Conservation (phyloP, 352 stramenopile genomes). For the Plasmopara muralis region DNA sequence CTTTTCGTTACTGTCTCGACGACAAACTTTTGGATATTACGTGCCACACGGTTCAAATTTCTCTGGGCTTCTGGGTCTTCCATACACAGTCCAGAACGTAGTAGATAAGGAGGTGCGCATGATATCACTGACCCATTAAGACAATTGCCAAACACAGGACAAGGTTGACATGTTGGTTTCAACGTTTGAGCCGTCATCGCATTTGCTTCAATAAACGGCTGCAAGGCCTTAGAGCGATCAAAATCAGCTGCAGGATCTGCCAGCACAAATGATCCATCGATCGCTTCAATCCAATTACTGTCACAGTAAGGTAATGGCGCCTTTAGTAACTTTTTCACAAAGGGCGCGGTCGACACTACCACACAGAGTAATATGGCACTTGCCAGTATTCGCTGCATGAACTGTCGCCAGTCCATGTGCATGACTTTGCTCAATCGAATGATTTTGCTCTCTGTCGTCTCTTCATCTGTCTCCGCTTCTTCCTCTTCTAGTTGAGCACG, state of each 20-base stretch:
- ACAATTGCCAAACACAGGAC: conserved; percentile 56
- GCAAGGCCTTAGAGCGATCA: conserved; percentile 40
- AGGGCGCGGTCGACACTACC: conserved; percentile 36
- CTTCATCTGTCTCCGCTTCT: conserved; percentile 42
- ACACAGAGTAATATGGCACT: conserved; percentile 32
- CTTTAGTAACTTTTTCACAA: conserved; percentile 29
- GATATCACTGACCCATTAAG: conserved; percentile 38
- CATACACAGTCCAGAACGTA: conserved; percentile 42
- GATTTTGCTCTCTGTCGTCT: conserved; percentile 40
- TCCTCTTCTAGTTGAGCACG: conserved; percentile 19
- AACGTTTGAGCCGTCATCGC: conserved; percentile 5
- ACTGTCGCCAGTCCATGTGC: conserved; percentile 32
- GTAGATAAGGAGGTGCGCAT: conserved; percentile 41
- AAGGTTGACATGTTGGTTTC: conserved; percentile 33
- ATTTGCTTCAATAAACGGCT: conserved; percentile 33
- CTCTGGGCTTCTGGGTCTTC: conserved; percentile 48
- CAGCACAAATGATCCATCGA: conserved; percentile 20
- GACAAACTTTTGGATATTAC: conserved; percentile 44
- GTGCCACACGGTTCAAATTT: conserved; percentile 37
- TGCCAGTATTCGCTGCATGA: conserved; percentile 31
- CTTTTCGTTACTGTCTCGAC: conserved; percentile 25
- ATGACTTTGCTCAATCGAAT: conserved; percentile 28
- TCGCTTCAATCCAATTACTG: conserved; percentile 31
- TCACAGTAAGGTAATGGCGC: conserved; percentile 46
- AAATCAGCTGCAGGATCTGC: conserved; percentile 23